Conservation (phyloP, 371 early-diverging fungal genomes). For the Mucor irregularis region DNA sequence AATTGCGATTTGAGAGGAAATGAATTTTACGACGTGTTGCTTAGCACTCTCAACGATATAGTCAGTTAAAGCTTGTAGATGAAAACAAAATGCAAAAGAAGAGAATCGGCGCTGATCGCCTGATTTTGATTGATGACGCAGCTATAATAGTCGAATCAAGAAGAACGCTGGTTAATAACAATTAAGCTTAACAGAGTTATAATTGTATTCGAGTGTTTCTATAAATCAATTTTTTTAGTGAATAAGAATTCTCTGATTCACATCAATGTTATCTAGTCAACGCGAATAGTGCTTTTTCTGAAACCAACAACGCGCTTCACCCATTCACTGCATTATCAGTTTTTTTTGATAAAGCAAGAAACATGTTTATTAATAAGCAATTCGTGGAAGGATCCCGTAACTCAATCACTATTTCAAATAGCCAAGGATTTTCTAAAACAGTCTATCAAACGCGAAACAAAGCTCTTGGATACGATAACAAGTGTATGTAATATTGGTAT, state of each 20-base stretch:
- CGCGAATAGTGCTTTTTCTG: slow-evolving; percentile 7
- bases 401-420: slow-evolving; percentile 13
- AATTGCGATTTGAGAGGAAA: slow-evolving; percentile 11
- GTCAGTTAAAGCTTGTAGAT: slow-evolving; percentile 13
- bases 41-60: slow-evolving; percentile 15
- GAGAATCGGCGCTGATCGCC: slow-evolving; percentile 17
- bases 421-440: slow-evolving; percentile 14
- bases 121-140: slow-evolving; percentile 14
- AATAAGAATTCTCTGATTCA: too few species aligned
- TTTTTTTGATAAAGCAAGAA: too few species aligned
- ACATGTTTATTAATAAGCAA: slow-evolving; percentile 18
- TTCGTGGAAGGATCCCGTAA: slow-evolving; percentile 13
- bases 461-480: slow-evolving; percentile 10
- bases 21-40: slow-evolving; percentile 7
- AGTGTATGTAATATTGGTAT: slow-evolving; percentile 16
- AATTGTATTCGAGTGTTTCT: too few species aligned
- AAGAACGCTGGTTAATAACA: too few species aligned
- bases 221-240: too few species aligned
- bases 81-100: slow-evolving; percentile 14
- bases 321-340: too few species aligned
- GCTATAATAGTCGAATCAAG: slow-evolving; percentile 11
- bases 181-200: too few species aligned
- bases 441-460: slow-evolving; percentile 11
- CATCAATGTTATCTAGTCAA: slow-evolving; percentile 15
- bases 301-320: slow-evolving; percentile 8